Conservation (phyloP, 2,329 filamentous ascomycete species). For the Elsinoe fawcettii region DNA sequence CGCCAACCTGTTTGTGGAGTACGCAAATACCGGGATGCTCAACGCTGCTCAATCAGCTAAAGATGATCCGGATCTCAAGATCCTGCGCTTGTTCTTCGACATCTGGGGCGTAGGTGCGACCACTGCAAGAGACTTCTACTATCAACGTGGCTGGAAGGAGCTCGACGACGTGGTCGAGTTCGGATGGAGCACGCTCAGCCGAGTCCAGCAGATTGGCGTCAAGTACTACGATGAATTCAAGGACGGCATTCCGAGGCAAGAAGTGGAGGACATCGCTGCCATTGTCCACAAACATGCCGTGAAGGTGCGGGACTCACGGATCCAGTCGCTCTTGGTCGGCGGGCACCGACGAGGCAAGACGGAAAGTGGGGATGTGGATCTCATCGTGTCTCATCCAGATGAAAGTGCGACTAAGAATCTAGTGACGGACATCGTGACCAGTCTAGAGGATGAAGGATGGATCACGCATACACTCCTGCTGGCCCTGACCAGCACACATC, state of each 20-base stretch:
- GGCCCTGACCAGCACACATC: constrained; percentile 60
- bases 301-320: constrained; percentile 45
- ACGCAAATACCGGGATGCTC: constrained; percentile 52
- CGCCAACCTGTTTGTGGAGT: constrained; percentile 69
- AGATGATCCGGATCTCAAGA: constrained; percentile 54
- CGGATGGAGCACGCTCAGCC: constrained; percentile 66
- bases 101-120: constrained; percentile 89
- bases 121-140: constrained; percentile 75
- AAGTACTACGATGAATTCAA: constrained; percentile 89
- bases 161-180: constrained; percentile 79
- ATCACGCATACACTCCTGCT: constrained; percentile 77
- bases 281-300: constrained; percentile 61
- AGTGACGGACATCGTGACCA: constrained; percentile 61
- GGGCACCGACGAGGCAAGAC: constrained; percentile 74
- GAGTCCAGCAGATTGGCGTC: constrained; percentile 85
- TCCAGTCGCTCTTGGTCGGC: constrained; percentile 62
- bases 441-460: constrained; percentile 59
- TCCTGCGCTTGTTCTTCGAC: constrained; percentile 64
- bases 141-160: constrained; percentile 66
- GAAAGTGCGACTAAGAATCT: constrained; percentile 60
- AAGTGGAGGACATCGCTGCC: constrained; percentile 63
- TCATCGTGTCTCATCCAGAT: constrained; percentile 73
- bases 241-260: constrained; percentile 59
- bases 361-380: constrained; percentile 71
- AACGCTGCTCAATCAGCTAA: constrained; percentile 57